Conservation (phyloP, 2,329 filamentous ascomycete genomes). For the Exophiala lecanii-corni region DNA sequence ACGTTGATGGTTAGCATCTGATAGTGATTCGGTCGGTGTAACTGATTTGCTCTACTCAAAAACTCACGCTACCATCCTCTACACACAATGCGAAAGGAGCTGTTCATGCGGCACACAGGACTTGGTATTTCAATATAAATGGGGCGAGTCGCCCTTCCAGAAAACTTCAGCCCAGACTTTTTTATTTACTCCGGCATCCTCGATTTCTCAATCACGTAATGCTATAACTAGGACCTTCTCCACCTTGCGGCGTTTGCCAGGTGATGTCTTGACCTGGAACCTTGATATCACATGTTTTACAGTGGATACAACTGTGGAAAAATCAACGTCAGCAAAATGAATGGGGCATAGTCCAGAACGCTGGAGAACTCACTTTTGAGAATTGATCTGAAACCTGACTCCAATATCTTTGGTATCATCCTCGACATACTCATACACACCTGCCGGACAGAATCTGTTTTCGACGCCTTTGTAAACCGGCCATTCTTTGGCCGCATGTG, state of each 20-base stretch:
- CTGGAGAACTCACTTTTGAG: constrained; percentile 74
- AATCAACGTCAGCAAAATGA: constrained; percentile 7
- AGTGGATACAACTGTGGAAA: constrained; percentile 79
- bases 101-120: no score
- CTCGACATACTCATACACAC: constrained; percentile 97
- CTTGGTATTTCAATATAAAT: no score
- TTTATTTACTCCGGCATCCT: no score
- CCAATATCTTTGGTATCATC: constrained; percentile 80
- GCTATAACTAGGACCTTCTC: constrained; percentile 66
- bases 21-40: no score
- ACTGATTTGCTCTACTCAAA: no score
- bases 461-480: constrained; percentile 88
- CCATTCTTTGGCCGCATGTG: constrained; percentile 76
- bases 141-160: no score
- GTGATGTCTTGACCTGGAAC: constrained; percentile 96
- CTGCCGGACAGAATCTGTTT: constrained; percentile 94
- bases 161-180: no score
- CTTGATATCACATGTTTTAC: constrained; percentile 99
- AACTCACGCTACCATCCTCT: no score
- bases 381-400: constrained; percentile 94
- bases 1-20: no score
- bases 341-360: no score
- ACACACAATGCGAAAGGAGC: no score
- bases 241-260: constrained; percentile 91
- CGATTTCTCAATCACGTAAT: constrained; percentile 44